Conservation (phyloP, 148 eudicot genomes). For the Vaccinium macrocarpon region DNA sequence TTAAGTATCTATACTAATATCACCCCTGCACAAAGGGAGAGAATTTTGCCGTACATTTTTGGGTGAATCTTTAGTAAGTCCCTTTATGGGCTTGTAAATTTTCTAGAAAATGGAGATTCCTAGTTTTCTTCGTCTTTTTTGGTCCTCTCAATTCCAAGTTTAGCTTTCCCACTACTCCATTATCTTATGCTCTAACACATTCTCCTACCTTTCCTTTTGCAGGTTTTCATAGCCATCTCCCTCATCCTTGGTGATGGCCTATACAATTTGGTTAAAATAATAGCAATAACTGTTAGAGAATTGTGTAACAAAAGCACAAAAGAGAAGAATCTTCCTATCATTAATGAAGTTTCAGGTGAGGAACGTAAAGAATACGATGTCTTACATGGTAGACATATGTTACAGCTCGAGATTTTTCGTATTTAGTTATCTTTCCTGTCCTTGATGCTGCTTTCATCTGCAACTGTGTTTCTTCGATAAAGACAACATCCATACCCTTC, state of each 20-base stretch:
- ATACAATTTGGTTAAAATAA: constrained; percentile 63
- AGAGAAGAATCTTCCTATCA: constrained; percentile 43
- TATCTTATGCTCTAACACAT: background rate
- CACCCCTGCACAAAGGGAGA: background rate
- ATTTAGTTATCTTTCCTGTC: background rate
- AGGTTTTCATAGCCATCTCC: constrained; percentile 68
- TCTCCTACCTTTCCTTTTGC: constrained; percentile 6
- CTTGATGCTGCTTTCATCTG: constrained; percentile 5
- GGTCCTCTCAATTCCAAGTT: background rate
- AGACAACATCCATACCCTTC: background rate
- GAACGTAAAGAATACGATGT: background rate
- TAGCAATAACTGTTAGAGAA: constrained; percentile 47
- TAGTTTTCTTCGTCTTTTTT: background rate
- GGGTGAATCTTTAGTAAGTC: background rate
- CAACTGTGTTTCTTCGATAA: background rate
- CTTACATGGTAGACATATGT: background rate
- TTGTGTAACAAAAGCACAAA: constrained; percentile 42
- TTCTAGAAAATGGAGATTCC: background rate
- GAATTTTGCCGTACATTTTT: background rate
- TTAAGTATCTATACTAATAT: background rate
- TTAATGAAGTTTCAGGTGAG: constrained; percentile 51
- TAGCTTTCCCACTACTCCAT: background rate
- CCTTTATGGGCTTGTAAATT: background rate
- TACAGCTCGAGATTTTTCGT: background rate
- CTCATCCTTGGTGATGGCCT: constrained; percentile 73